Evolutionary conservation across 2,329 filamentous ascomycete genomes (phyloP), one percentile per base, ranked within the genome.

Genomic region (Aspergillus thermomutatus): DNA sequence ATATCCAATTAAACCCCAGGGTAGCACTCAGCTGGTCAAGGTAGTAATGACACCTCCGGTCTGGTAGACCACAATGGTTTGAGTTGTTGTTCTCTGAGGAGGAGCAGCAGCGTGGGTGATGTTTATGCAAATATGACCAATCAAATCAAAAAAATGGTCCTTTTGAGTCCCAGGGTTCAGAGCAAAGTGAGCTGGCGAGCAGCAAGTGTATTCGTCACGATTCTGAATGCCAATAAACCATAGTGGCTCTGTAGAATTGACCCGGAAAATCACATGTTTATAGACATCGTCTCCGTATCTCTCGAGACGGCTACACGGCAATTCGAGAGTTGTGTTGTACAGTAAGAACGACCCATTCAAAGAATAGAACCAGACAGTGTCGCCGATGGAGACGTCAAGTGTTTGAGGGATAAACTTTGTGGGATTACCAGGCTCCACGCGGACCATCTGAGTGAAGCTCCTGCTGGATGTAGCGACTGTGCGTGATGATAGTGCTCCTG

Each of bases 181-280:
- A 41, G 50, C 50, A 43, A 52, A 52, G 40, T 52, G 50, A n/a
- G 41, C 23, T n/a, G 50, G 40, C 17, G 41, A 25, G 25, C 46
- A 52, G 40, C 50, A 52, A 27, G 37, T 40, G 23, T 25, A 43
- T 23, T n/a, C n/a, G 23, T 34, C 50, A n/a, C 19, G 37, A 41
- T 41, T 45, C 10, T 34, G 37, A 45, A 25, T 19, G 26, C 34
- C 50, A 25, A 52, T 17, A 27, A 52, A 46, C 50, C 50, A 52
- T n/a, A 41, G 11, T 46, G 50, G 50, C 5, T 45, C 25, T 7
- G 40, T 52, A 21, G 25, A 23, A 28, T 52, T 31, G n/a, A 52
- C 50, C 27, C 27, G 26, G 31, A 14, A 40, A 10, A 52, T 31
- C 19, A 52, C 34, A 52, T 52, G 5, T 3, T 23, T 19, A 40